phyloP scores from a whole-genome alignment of 331 rosid species.

The Malus hybrid region DNA sequence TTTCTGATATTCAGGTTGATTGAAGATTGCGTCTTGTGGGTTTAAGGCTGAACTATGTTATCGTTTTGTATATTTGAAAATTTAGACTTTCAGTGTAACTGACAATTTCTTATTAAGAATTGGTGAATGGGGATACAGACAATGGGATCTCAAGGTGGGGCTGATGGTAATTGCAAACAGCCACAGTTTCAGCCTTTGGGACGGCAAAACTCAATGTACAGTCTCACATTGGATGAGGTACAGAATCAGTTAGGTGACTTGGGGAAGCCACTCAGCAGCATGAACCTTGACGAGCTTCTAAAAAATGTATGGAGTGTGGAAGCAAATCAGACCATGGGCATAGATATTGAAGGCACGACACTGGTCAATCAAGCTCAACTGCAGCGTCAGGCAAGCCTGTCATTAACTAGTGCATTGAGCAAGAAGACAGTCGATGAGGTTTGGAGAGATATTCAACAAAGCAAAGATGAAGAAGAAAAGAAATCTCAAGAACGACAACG shows the following conservation, averaged over 20 bases:
- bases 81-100: slow-evolving; percentile 9
- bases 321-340: slow-evolving; percentile 48
- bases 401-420: slow-evolving; percentile 56
- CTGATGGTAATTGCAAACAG: slow-evolving; percentile 55
- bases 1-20: background rate
- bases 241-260: slow-evolving; percentile 85
- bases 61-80: background rate
- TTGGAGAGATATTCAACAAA: slow-evolving; percentile 82
- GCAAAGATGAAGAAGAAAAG: slow-evolving; percentile 40
- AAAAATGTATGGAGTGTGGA: slow-evolving; percentile 74
- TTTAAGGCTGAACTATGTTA: slow-evolving; percentile 20
- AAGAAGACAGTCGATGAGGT: slow-evolving; percentile 94
- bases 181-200: slow-evolving; percentile 46
- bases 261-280: slow-evolving; percentile 82
- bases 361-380: slow-evolving; percentile 38
- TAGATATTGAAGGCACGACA: slow-evolving; percentile 36
- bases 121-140: slow-evolving; percentile 48
- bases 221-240: slow-evolving; percentile 85
- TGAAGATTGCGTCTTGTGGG: background rate
- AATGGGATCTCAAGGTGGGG: slow-evolving; percentile 81
- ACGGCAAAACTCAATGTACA: slow-evolving; percentile 66
- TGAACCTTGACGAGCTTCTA: slow-evolving; percentile 94
- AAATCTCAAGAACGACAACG: slow-evolving; percentile 53
- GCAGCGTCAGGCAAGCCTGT: slow-evolving; percentile 61
- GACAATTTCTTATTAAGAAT: background rate